phyloP scores from a whole-genome alignment of 179 eudicot species.

The Pouteria campechiana region DNA sequence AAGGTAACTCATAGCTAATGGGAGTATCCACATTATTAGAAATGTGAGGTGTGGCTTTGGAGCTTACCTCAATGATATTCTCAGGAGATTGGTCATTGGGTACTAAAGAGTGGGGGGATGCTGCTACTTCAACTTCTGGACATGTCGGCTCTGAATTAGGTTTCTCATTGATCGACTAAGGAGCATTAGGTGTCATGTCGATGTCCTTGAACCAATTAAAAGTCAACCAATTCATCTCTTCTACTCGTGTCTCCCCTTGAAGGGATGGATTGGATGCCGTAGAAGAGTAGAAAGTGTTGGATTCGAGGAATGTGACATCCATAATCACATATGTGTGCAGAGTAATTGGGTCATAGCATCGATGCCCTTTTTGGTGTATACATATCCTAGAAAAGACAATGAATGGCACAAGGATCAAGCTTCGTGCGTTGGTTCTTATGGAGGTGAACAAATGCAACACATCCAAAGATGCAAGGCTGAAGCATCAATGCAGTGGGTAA shows the following conservation, averaged over 20 bases:
- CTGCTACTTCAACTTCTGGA: too few relatives aligned
- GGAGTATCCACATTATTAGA: background rate
- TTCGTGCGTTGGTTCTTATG: background rate
- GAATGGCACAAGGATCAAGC: background rate
- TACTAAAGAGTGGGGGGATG: background rate
- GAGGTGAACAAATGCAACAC: background rate
- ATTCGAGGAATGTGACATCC: background rate
- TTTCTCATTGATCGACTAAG: too few relatives aligned
- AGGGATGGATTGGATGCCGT: background rate
- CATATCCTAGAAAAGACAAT: background rate
- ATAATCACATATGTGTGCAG: background rate
- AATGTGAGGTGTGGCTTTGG: background rate
- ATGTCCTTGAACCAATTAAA: too few relatives aligned
- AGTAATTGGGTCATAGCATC: background rate
- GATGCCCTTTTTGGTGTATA: background rate
- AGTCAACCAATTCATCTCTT: background rate
- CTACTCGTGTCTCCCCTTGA: background rate
- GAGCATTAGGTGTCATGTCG: too few relatives aligned
- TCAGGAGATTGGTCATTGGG: background rate
- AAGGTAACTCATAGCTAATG: background rate
- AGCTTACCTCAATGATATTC: constrained; percentile 2
- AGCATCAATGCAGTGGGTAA: background rate
- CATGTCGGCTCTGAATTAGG: too few relatives aligned
- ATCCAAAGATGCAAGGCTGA: background rate
- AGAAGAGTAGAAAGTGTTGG: background rate